phyloP scores from a whole-genome alignment of 495 filamentous ascomycete species.

The Hypoxylon subgilvum region DNA sequence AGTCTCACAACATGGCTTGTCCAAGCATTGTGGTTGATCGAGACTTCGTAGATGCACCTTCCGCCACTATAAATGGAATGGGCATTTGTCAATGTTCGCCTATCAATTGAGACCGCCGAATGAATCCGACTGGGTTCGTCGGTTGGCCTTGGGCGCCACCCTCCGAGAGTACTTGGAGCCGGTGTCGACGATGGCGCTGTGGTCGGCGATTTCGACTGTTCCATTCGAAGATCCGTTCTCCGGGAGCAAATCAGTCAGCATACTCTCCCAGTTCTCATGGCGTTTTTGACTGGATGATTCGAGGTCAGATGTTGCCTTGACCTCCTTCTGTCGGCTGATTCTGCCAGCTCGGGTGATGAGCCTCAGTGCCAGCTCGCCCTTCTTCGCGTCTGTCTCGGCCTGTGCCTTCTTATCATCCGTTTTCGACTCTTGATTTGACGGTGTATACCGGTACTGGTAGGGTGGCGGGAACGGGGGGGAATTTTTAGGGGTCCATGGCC shows the following conservation, averaged over 20 bases:
- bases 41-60: no score
- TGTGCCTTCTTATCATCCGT: conserved; percentile 51
- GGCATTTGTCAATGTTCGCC: no score
- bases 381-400: conserved; percentile 53
- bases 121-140: conserved; percentile 14
- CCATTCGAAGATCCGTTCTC: conserved; percentile 63
- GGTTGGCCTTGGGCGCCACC: conserved; percentile 41
- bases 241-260: conserved; percentile 51
- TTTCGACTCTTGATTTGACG: conserved; percentile 39
- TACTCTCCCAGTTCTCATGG: conserved; percentile 50
- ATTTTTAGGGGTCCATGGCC: conserved; percentile 49
- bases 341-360: conserved; percentile 54
- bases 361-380: conserved; percentile 52
- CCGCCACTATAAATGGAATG: no score
- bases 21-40: no score
- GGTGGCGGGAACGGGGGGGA: conserved; percentile 55
- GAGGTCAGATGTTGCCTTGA: conserved; percentile 47
- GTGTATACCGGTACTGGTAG: conserved; percentile 55
- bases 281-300: conserved; percentile 43
- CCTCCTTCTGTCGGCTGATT: conserved; percentile 56
- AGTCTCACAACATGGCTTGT: no score
- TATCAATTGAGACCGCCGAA: conserved; percentile 8
- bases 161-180: conserved; percentile 44
- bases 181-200: conserved; percentile 56
- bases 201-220: conserved; percentile 62